A percentile compares a stretch with the other conserved stretches of the same genome.
These are phyloP conservation scores for Pythium coloratum DNA, from an alignment of 352 stramenopile genomes.

Conservation along the genomic window DNA sequence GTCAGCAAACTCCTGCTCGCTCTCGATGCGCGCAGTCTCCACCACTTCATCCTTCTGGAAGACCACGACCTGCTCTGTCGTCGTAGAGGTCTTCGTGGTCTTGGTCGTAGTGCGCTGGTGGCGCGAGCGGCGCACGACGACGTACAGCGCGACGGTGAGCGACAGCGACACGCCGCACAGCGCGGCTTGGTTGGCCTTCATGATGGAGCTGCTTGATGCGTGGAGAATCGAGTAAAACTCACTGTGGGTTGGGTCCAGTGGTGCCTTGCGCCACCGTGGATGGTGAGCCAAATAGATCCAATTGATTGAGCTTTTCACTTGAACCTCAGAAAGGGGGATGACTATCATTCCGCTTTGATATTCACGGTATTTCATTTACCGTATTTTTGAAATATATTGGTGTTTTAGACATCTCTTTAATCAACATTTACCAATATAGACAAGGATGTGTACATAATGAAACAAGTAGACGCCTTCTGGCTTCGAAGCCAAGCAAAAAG, in stretches of 20 bases:
- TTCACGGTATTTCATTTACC: background rate
- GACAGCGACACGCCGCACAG: slow-evolving; percentile 19
- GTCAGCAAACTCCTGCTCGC: slow-evolving; percentile 25
- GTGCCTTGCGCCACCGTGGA: background rate
- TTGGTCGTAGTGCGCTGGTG: slow-evolving; percentile 1
- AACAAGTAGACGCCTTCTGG: background rate
- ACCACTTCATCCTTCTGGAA: slow-evolving; percentile 17
- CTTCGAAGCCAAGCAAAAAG: background rate
- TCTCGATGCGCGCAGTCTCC: slow-evolving; percentile 16
- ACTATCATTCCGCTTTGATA: background rate
- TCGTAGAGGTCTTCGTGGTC: slow-evolving; percentile 6
- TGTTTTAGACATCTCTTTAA: background rate
- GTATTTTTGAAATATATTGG: background rate
- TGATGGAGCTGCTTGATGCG: background rate
- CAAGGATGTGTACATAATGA: background rate
- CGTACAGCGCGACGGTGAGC: slow-evolving; percentile 26
- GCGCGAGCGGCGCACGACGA: slow-evolving; percentile 19
- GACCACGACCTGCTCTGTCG: background rate
- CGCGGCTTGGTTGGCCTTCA: slow-evolving; percentile 14
- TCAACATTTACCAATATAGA: background rate
- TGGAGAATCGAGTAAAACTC: background rate
- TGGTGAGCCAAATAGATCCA: background rate
- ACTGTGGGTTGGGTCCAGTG: background rate
- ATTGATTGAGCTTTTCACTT: background rate
- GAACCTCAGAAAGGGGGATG: background rate